Evolutionary conservation across 208 protist species (phyloP).

Genomic region (Leishmania tarentolae): DNA sequence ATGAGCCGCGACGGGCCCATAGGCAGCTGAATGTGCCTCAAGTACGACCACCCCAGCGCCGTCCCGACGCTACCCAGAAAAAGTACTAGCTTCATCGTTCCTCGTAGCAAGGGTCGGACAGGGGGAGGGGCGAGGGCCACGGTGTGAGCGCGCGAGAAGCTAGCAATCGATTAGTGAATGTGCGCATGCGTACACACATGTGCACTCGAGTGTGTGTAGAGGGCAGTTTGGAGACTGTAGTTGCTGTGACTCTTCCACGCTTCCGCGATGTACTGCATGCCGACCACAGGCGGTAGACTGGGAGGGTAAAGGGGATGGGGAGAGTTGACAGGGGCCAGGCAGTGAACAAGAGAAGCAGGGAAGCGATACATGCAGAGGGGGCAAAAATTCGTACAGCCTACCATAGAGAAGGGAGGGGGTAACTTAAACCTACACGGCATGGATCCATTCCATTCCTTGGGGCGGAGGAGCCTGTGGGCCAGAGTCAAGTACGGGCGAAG

Average conservation of each 20-base stretch:
- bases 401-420: not conserved
- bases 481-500: not conserved
- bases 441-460: not conserved
- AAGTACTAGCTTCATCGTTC: slow-evolving; percentile 23
- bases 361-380: not conserved
- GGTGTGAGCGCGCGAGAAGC: not conserved
- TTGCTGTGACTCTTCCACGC: not conserved
- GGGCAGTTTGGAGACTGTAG: not conserved
- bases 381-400: not conserved
- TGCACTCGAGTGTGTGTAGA: not conserved
- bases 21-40: slow-evolving; percentile 76
- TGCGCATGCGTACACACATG: not conserved
- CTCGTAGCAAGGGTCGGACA: slow-evolving; percentile 9
- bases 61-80: slow-evolving; percentile 31
- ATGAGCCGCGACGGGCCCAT: slow-evolving; percentile 71
- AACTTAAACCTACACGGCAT: not conserved
- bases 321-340: not conserved
- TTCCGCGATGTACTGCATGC: not conserved
- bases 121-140: not conserved
- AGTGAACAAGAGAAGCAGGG: not conserved
- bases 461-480: not conserved
- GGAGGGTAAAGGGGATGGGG: not conserved
- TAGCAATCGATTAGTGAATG: not conserved
- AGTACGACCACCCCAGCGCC: slow-evolving; percentile 66
- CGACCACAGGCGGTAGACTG: not conserved